phyloP scores from a whole-genome alignment of 805 yeast genomes.

The Wickerhamomyces canadensis region DNA sequence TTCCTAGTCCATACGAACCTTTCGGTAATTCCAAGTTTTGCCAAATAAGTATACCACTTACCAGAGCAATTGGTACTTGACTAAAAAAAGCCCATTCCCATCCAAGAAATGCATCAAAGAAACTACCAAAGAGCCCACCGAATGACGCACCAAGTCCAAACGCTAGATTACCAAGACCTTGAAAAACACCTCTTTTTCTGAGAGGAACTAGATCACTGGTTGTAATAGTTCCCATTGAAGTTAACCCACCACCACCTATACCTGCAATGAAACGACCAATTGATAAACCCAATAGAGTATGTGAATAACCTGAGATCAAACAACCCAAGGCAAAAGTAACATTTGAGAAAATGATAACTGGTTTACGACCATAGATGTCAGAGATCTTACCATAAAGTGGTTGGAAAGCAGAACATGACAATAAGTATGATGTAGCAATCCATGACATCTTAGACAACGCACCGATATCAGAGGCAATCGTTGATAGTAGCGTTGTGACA shows the following conservation, averaged over 20 bases:
- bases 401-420: conserved; percentile 62
- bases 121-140: conserved; percentile 62
- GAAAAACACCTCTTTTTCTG: conserved; percentile 71
- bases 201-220: conserved; percentile 72
- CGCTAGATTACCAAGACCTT: conserved; percentile 71
- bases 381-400: conserved; percentile 61
- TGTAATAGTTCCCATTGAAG: conserved; percentile 64
- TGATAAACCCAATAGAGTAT: conserved; percentile 25
- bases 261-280: conserved; percentile 70
- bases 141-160: conserved; percentile 70
- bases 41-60: conserved; percentile 35
- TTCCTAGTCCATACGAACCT: conserved; percentile 52
- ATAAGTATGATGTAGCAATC: conserved; percentile 61
- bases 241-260: conserved; percentile 84
- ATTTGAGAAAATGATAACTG: conserved; percentile 33
- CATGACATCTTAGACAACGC: conserved; percentile 59
- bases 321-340: conserved; percentile 38
- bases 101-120: conserved; percentile 44
- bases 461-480: conserved; percentile 59
- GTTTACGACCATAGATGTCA: conserved; percentile 59
- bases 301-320: conserved; percentile 30
- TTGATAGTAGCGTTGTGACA: conserved; percentile 55
- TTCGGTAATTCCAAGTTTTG: conserved; percentile 33
- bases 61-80: conserved; percentile 47
- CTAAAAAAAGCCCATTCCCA: conserved; percentile 62